Conservation (phyloP, 2,329 filamentous ascomycete species). For the Penicillium hordei region DNA sequence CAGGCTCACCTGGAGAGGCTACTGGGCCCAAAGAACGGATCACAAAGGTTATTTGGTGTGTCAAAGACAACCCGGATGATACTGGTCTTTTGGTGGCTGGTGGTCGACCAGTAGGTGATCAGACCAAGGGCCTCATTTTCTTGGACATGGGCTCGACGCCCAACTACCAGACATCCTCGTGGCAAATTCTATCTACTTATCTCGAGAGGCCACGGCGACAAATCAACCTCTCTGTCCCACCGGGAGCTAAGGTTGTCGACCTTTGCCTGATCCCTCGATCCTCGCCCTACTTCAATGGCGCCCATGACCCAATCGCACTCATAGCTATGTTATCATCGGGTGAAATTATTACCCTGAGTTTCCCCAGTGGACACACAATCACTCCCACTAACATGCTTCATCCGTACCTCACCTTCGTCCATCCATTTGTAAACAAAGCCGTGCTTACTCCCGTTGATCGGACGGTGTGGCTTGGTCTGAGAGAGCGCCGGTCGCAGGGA, state of each 20-base stretch:
- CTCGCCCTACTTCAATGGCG: slow-evolving; percentile 82
- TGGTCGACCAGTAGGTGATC: slow-evolving; percentile 66
- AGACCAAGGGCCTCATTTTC: slow-evolving; percentile 78
- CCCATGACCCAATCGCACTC: slow-evolving; percentile 86
- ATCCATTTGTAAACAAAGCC: slow-evolving; percentile 79
- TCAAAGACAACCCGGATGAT: slow-evolving; percentile 89
- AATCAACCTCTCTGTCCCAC: slow-evolving; percentile 70
- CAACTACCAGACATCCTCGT: slow-evolving; percentile 85
- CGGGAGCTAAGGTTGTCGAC: slow-evolving; percentile 72
- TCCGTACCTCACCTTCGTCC: slow-evolving; percentile 80
- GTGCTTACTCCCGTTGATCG: slow-evolving; percentile 73
- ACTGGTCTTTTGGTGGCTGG: slow-evolving; percentile 85
- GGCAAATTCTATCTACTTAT: slow-evolving; percentile 77
- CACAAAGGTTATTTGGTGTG: slow-evolving; percentile 83
- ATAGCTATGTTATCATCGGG: slow-evolving; percentile 79
- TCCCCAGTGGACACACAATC: slow-evolving; percentile 88
- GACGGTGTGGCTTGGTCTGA: slow-evolving; percentile 82
- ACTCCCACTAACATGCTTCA: slow-evolving; percentile 91
- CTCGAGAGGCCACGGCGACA: slow-evolving; percentile 73
- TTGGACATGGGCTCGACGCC: slow-evolving; percentile 87
- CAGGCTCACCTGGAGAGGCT: slow-evolving; percentile 48
- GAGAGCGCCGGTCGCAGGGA: slow-evolving; percentile 77
- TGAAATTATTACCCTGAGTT: slow-evolving; percentile 84
- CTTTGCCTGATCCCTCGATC: slow-evolving; percentile 79
- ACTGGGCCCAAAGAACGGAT: slow-evolving; percentile 70